Percentiles rank a stretch among this genome's conserved stretches.
Evolutionary conservation across 352 stramenopile species (phyloP).

Genomic region (Aphanomyces cochlioides): DNA sequence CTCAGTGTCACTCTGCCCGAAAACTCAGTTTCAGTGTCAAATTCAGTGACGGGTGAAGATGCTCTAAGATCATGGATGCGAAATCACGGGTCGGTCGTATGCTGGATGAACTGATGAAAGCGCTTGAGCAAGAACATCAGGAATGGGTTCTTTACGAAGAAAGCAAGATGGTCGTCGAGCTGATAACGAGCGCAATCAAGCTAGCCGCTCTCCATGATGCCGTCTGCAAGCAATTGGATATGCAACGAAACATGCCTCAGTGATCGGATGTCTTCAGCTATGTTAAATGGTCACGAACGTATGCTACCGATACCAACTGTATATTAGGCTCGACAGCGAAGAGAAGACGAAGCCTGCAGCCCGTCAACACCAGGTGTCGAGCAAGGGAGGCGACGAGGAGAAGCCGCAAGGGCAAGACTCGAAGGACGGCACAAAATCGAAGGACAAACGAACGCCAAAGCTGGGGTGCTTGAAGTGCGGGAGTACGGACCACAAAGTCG

Average conservation of each 20-base stretch:
- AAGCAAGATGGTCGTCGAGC: constrained; percentile 9
- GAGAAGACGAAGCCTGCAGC: too few relatives aligned
- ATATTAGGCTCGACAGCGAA: constrained; percentile 9
- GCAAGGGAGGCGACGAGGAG: too few relatives aligned
- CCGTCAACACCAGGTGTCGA: too few relatives aligned
- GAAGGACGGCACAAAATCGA: too few relatives aligned
- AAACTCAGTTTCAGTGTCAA: too few relatives aligned
- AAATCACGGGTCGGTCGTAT: constrained; percentile 22
- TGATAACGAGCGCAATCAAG: constrained; percentile 27
- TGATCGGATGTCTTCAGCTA: constrained; percentile 15
- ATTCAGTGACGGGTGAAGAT: too few relatives aligned
- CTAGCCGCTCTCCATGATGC: constrained; percentile 7
- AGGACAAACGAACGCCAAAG: too few relatives aligned
- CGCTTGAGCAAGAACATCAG: constrained; percentile 16
- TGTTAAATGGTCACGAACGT: constrained; percentile 19
- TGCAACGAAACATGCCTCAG: constrained; percentile 17
- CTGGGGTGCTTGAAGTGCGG: too few relatives aligned
- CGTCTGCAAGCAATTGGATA: constrained; percentile 17
- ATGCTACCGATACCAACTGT: constrained; percentile 22
- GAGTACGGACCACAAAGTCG: too few relatives aligned
- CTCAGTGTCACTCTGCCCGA: too few relatives aligned
- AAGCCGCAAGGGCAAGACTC: too few relatives aligned
- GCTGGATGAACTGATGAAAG: constrained; percentile 22
- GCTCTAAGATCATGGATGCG: constrained; percentile 19
- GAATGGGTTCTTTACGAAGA: constrained; percentile 26